A percentile compares a stretch with the other conserved stretches of the same genome.
Conservation (phyloP, 2,329 filamentous ascomycete genomes). For the Cladosporium colombiae region DNA sequence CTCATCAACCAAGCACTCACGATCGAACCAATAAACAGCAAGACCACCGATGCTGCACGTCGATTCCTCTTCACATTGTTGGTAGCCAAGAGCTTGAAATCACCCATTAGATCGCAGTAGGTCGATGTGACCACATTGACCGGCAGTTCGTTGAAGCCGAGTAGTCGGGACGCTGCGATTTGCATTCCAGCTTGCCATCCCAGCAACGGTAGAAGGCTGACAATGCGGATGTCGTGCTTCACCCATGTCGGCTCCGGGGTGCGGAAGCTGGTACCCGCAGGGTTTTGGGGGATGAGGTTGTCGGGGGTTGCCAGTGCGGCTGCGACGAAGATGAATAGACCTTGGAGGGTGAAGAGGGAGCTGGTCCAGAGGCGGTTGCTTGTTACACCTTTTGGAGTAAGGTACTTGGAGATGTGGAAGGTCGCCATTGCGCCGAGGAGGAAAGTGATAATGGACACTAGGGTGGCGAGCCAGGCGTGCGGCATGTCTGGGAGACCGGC, state of each 20-base stretch:
- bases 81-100: constrained; percentile 50
- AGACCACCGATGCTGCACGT: constrained; percentile 47
- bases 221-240: constrained; percentile 44
- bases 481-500: constrained; percentile 54
- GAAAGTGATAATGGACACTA: constrained; percentile 57
- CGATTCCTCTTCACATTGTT: constrained; percentile 56
- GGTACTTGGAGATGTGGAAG: constrained; percentile 43
- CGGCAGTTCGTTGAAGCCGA: constrained; percentile 57
- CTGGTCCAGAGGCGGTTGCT: constrained; percentile 42
- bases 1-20: constrained; percentile 52
- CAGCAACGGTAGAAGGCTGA: constrained; percentile 48
- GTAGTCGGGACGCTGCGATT: constrained; percentile 52
- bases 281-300: constrained; percentile 47
- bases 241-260: constrained; percentile 31
- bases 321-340: constrained; percentile 53
- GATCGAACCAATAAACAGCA: constrained; percentile 52
- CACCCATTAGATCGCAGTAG: constrained; percentile 56
- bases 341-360: constrained; percentile 56
- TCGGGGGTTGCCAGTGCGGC: constrained; percentile 53
- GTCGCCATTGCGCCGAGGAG: constrained; percentile 53
- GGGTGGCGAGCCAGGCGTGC: constrained; percentile 55
- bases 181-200: constrained; percentile 58
- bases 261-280: constrained; percentile 33
- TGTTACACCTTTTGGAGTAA: constrained; percentile 39
- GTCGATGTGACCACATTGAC: constrained; percentile 58